Base-by-base conservation (phyloP, 75 land plant genomes). In the Larix kaempferi region DNA sequence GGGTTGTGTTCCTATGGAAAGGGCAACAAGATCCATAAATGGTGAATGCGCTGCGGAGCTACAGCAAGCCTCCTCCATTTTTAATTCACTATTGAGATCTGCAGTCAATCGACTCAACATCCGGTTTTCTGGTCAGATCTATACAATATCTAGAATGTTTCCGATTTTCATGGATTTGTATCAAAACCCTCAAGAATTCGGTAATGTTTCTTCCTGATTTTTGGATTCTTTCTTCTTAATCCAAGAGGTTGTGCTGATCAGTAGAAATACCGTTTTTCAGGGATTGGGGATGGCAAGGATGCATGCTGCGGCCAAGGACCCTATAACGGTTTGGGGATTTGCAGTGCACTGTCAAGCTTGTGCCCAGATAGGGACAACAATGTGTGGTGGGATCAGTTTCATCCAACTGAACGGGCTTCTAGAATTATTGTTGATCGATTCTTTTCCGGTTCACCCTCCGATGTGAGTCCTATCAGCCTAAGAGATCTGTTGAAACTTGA, bases 1-100 rank as follows among this genome's bases (percentile, higher is more conserved):
- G 54, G 96, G 96, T 0, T 93, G 96, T 73, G 89, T 88, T 26
- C 96, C 96, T 12, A 83, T 87, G 2, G 92, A 87, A 73, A 80
- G 89, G 16, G 89, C 88, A 15, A 6, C n/a, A 7, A 73, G 82
- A 58, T 78, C 77, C 26, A 22, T 16, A 12, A 77, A 82, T 21
- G 86, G 86, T 13, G 25, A 22, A 2, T 85, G 86, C 65, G 60
- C 66, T 49, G 81, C 65, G 55, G 75, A 66, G 23, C 61, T 82
- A 22, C 83, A 82, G 29, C 15, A 74, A 41, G 78, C 78, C 21
- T 80, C 78, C 16, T 33, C 26, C 11, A 64, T 76, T 6, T 82
- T 78, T 55, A 85, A 85, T 37, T 23, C 56, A 1, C 74, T 41
- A 3, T 41, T 86, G 7, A 49, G 59, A 60, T 29, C 66, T 14